Base-by-base conservation (phyloP, 192 early-diverging fungal species). In the Pilaira anomala region DNA sequence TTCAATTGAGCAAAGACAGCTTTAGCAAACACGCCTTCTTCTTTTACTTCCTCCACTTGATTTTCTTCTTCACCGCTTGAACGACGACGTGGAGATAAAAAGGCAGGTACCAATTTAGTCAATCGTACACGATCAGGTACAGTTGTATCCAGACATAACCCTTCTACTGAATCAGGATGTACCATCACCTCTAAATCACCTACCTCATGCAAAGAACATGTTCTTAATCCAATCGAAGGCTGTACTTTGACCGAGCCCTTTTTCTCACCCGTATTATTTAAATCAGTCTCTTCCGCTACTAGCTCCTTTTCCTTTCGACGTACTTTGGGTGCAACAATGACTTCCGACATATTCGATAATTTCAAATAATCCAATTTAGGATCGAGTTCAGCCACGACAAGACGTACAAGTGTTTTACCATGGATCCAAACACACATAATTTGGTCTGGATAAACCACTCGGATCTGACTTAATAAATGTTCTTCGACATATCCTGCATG, bases 361-460 rank as follows among this genome's bases (percentile, higher is more conserved):
- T 86, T 77, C 0, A 80, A 71, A 52, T 75, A 83, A 2, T 52
- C 66, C 0, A 76, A 63, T 7, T 60, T 50, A 0, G 90, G 87
- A 67, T 73, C 74, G 18, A 80, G 69, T 69, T 84, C 81, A 13
- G 75, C 83, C 84, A 68, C 81, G 22, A 68, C 68, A 52, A 93
- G 69, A 9, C 82, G 77, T 26, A 90, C 84, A 0, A 83, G 63
- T 2, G 89, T 88, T 36, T 79, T 84, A 9, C 80, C 69, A 65
- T 88, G 80, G 40, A 91, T 80, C 88, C 90, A 91, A 59, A 93
- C 83, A 6, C 86, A 81, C 7, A 91, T 67, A n/a, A 87, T 74
- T 66, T 91, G 84, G 42, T 80, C 77, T 2, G 74, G 70, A 21
- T 85, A 85, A 7, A 93, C 73, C 24, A 88, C 86, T 3, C 87